Evolutionary conservation across 2,329 filamentous ascomycete genomes (phyloP).

Genomic region (Aphanocladium album): DNA sequence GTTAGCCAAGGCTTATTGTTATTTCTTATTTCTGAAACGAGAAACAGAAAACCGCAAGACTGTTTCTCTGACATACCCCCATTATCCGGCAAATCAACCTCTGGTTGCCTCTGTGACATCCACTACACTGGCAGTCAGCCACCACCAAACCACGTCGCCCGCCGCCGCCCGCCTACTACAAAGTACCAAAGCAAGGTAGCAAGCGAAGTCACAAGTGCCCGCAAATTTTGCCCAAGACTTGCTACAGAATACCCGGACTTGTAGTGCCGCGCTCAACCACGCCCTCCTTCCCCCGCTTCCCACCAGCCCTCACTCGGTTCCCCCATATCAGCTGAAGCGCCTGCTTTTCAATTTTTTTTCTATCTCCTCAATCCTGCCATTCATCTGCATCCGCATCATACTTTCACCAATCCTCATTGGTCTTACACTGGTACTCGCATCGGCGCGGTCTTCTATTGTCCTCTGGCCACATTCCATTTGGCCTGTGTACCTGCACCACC

Average conservation of each 20-base stretch:
- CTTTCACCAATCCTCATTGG: background rate
- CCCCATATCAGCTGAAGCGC: background rate
- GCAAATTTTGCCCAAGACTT: constrained; percentile 7
- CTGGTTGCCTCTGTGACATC: background rate
- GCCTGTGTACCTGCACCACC: background rate
- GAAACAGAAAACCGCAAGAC: background rate
- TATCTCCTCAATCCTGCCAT: background rate
- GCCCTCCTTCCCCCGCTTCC: constrained; percentile 5
- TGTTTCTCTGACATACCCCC: background rate
- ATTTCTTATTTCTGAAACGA: background rate
- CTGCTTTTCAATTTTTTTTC: background rate
- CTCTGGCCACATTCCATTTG: background rate
- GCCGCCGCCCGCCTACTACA: constrained; percentile 8
- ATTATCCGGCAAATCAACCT: background rate
- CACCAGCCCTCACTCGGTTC: background rate
- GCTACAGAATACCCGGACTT: constrained; percentile 4
- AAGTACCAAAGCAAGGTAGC: background rate
- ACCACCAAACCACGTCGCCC: constrained; percentile 7
- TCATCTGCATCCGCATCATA: background rate
- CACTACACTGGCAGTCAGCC: background rate
- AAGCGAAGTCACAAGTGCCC: constrained; percentile 6
- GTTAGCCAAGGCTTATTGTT: background rate
- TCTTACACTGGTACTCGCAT: background rate
- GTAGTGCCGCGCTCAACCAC: background rate
- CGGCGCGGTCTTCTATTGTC: background rate